These are phyloP conservation scores for Fraxinus sp. DNA, from an alignment of 305 asterid genomes.

Conservation along the genomic window DNA sequence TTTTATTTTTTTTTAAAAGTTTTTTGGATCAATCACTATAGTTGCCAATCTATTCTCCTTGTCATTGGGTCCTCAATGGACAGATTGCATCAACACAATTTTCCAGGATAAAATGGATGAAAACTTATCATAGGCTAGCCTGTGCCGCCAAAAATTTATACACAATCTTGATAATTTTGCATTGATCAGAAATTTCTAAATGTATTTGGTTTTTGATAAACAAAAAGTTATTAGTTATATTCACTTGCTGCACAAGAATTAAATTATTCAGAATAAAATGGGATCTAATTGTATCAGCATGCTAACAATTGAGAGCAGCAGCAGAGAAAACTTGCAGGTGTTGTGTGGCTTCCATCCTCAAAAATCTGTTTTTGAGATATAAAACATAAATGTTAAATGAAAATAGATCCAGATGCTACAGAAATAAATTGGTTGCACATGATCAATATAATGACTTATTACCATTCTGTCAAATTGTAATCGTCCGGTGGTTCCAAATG, in stretches of 20 bases:
- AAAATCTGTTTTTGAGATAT: background rate
- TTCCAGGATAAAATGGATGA: background rate
- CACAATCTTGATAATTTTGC: background rate
- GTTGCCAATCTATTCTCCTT: background rate
- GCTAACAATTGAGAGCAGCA: conserved; percentile 4
- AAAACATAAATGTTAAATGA: background rate
- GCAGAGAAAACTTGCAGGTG: background rate
- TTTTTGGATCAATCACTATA: background rate
- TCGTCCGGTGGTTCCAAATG: conserved; percentile 51
- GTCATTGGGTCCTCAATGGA: background rate
- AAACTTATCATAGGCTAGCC: background rate
- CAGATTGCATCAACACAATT: background rate
- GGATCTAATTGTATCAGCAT: background rate
- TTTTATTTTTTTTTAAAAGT: background rate
- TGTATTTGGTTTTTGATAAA: background rate
- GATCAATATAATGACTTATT: background rate
- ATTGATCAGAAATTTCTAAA: conserved; percentile 1
- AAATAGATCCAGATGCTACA: background rate
- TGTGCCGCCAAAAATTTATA: background rate
- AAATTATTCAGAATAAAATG: conserved; percentile 5
- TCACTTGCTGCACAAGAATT: background rate
- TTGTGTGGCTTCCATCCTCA: background rate
- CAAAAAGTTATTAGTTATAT: background rate
- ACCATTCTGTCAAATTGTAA: conserved; percentile 38
- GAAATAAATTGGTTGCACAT: background rate